Base-by-base conservation (phyloP, 164 flowering plant species). In the Dillenia suffruticosa region DNA sequence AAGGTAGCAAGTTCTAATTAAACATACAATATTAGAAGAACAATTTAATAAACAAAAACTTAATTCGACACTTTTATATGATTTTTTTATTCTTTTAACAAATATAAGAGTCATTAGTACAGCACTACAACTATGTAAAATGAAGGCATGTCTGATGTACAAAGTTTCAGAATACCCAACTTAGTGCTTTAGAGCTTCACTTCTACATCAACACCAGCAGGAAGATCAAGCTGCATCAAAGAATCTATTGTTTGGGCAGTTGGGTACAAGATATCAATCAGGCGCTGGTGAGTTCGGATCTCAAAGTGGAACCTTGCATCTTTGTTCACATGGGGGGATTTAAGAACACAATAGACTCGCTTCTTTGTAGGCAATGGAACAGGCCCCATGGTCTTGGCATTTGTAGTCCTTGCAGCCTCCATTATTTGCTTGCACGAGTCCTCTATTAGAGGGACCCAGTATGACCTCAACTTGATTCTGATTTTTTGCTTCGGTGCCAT, bases 131-230 rank as follows among this genome's bases (percentile, higher is more conserved):
- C 40, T 32, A 32, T 5, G 0, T 32, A 32, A 32, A 32, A 32
- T 32, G 7, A 32, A 32, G 40, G 40, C 40, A 32, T 32, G 5
- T 32, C 40, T 32, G 40, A 32, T 32, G 40, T 32, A 32, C 40
- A 32, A 32, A 32, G 40, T 4, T 32, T 32, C 40, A 32, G 40
- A 32, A 32, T 32, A 32, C 6, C 6, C 40, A 32, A 32, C 40
- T 32, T 32, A 6, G 40, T 4, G 40, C 7, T 49, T 82, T 70
- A 90, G 54, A 92, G 87, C 81, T 88, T 94, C 76, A 94, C 96
- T 77, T 94, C 92, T 16, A 94, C 91, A 69, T 94, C 97, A 56
- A 94, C 99, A 5, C 94, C 99, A n/a, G 90, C 87, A 59, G 99
- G 96, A 61, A 94, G 80, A 65, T 94, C 96, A 46, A 94, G 96